Base-by-base conservation (phyloP, 2,329 filamentous ascomycete genomes). In the Kalaharituber pfeilii region DNA sequence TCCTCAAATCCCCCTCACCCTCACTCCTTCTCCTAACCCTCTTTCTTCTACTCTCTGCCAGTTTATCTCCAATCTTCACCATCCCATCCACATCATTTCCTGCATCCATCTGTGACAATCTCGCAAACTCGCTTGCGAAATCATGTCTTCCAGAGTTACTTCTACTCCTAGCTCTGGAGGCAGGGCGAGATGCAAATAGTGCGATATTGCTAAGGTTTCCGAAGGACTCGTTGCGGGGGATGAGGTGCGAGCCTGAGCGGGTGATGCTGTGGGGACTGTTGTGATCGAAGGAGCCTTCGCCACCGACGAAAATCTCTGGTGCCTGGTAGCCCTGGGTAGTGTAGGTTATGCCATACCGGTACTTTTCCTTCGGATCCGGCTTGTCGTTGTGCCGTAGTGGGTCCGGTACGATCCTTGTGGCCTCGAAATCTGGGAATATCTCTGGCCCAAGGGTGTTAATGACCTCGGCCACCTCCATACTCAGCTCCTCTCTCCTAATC, bases 401-500 rank as follows among this genome's bases (percentile, higher is more conserved):
- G 59, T 58, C 57, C 56, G 50, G 56, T 57, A 63, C 53, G 55
- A 65, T 64, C 51, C 65, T 62, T 26, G 61, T 91, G 76, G 29
- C 86, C 78, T 91, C 85, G 65, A 94, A 98, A 71, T 98, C 91
- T n/a, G 87, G 82, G 70, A 93, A 98, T 72, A 98, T 82, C 66
- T 96, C 88, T 0, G 91, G 91, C 0, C 91, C 91, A 11, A 98
- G 79, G 18, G 84, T 86, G 69, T 98, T 96, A 73, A 98, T 94
- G 49, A 94, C 75, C 2, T 91, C 80, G 1, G 88, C 94, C 36
- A 98, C 87, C 65, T 91, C 78, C 9, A 78, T 74, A 55, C 85
- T 85, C 49, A 98, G 76, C 59, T 82, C 76, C 25, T 78, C 81
- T 52, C 91, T 80, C 57, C 78, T 75, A 60, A 77, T 71, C 55